phyloP scores from a whole-genome alignment of 1,284 basidiomycete genomes.

The Mixia osmundae region DNA sequence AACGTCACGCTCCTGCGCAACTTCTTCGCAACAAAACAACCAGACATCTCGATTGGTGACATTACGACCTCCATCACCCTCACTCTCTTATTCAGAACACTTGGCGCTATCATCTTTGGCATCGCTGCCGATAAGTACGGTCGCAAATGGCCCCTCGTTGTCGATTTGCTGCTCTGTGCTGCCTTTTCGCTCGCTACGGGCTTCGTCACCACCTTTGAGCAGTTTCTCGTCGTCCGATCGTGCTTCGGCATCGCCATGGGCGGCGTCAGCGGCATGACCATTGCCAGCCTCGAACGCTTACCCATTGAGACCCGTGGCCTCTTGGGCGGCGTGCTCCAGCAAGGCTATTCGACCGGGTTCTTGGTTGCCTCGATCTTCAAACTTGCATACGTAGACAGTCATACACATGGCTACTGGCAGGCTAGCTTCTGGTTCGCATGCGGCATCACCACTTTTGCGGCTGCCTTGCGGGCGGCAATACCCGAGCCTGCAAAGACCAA shows the following conservation, averaged over 20 bases:
- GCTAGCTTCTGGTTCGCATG: slow-evolving; percentile 27
- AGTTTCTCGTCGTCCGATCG: slow-evolving; percentile 27
- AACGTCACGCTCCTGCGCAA: too few relatives aligned
- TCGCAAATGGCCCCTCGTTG: slow-evolving; percentile 47
- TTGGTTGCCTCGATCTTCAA: slow-evolving; percentile 17
- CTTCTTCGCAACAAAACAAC: too few relatives aligned
- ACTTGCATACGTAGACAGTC: slow-evolving; percentile 8
- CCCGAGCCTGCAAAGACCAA: slow-evolving; percentile 44
- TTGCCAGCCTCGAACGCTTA: slow-evolving; percentile 74
- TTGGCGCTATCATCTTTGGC: slow-evolving; percentile 61
- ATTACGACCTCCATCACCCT: slow-evolving; percentile 42
- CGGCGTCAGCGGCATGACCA: slow-evolving; percentile 28
- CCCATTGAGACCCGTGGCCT: slow-evolving; percentile 68
- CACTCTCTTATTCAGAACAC: slow-evolving; percentile 67
- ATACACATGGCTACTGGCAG: slow-evolving; percentile 27
- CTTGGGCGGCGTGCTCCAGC: slow-evolving; percentile 57
- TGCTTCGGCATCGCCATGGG: slow-evolving; percentile 66
- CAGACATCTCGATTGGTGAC: slow-evolving; percentile 3
- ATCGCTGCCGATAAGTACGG: slow-evolving; percentile 13
- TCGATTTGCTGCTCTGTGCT: slow-evolving; percentile 43
- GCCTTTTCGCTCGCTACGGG: slow-evolving; percentile 48
- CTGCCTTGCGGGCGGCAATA: slow-evolving; percentile 39
- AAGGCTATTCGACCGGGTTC: slow-evolving; percentile 38
- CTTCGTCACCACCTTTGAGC: slow-evolving; percentile 26
- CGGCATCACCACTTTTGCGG: slow-evolving; percentile 26